Percentiles rank a stretch among this genome's conserved stretches.
These are phyloP conservation scores for Coemansia sp. DNA, from an alignment of 192 early-diverging fungal species.

Conservation along the genomic window DNA sequence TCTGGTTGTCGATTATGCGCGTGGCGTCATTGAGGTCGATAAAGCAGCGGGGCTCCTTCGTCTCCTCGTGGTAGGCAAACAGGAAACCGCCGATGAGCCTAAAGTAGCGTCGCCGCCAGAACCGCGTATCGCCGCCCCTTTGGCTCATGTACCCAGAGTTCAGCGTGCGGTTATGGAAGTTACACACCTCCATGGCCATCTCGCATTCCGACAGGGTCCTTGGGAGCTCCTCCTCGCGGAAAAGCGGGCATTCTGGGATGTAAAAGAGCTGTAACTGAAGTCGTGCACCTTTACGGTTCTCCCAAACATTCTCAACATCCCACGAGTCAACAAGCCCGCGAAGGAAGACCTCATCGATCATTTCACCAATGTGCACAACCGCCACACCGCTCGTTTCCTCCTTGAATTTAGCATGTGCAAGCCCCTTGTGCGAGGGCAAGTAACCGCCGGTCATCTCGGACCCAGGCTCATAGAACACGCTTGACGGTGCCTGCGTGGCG, in stretches of 20 bases:
- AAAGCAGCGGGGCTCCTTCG: conserved; percentile 49
- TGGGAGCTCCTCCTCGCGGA: conserved; percentile 55
- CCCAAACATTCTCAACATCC: conserved; percentile 57
- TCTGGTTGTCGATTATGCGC: conserved; percentile 41
- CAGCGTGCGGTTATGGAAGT: conserved; percentile 56
- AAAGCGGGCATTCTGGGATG: conserved; percentile 52
- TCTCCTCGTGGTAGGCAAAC: conserved; percentile 58
- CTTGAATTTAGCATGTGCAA: conserved; percentile 42
- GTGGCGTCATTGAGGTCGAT: conserved; percentile 56
- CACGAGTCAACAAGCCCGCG: conserved; percentile 53
- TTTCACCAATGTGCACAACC: conserved; percentile 50
- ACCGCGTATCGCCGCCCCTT: conserved; percentile 56
- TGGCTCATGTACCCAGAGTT: conserved; percentile 57
- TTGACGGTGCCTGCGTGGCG: conserved; percentile 48
- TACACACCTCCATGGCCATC: conserved; percentile 55
- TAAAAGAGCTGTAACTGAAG: conserved; percentile 58
- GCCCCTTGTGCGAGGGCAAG: conserved; percentile 32
- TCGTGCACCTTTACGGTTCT: conserved; percentile 48
- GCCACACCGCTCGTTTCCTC: conserved; percentile 58
- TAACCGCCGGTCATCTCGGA: conserved; percentile 7
- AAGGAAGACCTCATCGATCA: conserved; percentile 54
- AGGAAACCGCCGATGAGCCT: conserved; percentile 54
- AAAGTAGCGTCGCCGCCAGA: conserved; percentile 59
- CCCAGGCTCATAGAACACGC: conserved; percentile 51
- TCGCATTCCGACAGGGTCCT: conserved; percentile 53